These are phyloP conservation scores for Cryptosporidium xiaoi DNA, from an alignment of 169 alveolate species.

Conservation along the genomic window DNA sequence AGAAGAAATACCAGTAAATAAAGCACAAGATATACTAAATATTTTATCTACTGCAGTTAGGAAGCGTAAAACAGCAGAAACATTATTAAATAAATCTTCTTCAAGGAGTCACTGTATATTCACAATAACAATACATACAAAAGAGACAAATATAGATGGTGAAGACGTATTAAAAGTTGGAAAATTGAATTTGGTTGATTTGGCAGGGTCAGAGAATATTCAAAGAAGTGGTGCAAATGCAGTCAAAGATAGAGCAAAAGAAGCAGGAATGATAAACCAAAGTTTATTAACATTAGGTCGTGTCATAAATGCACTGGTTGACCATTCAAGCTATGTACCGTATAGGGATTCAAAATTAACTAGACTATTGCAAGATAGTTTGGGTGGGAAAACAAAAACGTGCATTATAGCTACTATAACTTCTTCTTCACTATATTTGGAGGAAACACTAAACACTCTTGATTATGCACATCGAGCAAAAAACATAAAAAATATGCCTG, in stretches of 20 bases:
- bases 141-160: conserved; percentile 86
- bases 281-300: conserved; percentile 90
- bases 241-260: conserved; percentile 88
- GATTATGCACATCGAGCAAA: conserved; percentile 94
- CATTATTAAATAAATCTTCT: conserved; percentile 87
- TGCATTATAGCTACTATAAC: conserved; percentile 93
- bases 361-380: conserved; percentile 90
- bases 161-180: conserved; percentile 88
- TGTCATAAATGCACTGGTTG: conserved; percentile 91
- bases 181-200: conserved; percentile 92
- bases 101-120: conserved; percentile 92
- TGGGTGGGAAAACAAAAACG: conserved; percentile 97
- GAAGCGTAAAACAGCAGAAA: conserved; percentile 89
- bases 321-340: conserved; percentile 91
- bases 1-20: conserved; percentile 86
- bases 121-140: conserved; percentile 87
- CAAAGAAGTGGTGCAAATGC: conserved; percentile 88
- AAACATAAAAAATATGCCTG: conserved; percentile 90
- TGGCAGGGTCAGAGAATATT: conserved; percentile 95
- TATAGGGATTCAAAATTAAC: conserved; percentile 96
- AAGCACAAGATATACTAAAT: conserved; percentile 87
- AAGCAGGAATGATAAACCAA: conserved; percentile 91
- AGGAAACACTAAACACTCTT: conserved; percentile 90
- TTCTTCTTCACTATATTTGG: conserved; percentile 90
- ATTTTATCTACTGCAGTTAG: conserved; percentile 85